Percentiles rank a stretch among this genome's conserved stretches.
phyloP scores from a whole-genome alignment of 495 filamentous ascomycete genomes.

The Xylaria palmicola region DNA sequence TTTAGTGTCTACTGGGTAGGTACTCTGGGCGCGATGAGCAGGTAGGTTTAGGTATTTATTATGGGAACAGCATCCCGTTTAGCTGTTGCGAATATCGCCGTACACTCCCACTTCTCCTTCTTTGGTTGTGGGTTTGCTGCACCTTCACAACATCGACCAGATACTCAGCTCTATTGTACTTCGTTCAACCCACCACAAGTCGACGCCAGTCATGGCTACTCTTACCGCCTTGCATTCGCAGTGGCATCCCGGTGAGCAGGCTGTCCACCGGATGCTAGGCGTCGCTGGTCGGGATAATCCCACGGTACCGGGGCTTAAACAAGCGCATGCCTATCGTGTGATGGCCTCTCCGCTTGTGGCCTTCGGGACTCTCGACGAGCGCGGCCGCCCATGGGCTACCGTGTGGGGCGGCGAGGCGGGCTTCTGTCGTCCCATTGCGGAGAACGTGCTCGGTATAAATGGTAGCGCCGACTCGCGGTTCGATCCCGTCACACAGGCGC shows the following conservation, averaged over 20 bases:
- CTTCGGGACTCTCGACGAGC: constrained; percentile 63
- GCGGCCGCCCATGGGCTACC: constrained; percentile 69
- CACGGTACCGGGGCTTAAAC: constrained; percentile 55
- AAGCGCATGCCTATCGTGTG: constrained; percentile 53
- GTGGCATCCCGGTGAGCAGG: constrained; percentile 39
- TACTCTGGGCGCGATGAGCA: too few species aligned
- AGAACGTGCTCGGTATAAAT: constrained; percentile 57
- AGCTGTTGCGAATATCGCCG: too few species aligned
- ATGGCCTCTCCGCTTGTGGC: constrained; percentile 62
- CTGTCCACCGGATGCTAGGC: constrained; percentile 32
- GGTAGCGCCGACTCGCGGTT: constrained; percentile 55
- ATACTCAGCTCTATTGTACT: not conserved
- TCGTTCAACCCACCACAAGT: not conserved
- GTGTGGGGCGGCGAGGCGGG: constrained; percentile 70
- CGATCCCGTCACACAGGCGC: constrained; percentile 60
- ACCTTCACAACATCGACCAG: too few species aligned
- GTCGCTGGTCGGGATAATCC: constrained; percentile 54
- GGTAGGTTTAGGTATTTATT: too few species aligned
- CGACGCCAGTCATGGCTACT: constrained; percentile 3
- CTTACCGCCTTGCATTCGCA: constrained; percentile 22
- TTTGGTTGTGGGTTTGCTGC: too few species aligned
- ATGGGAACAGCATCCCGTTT: not conserved
- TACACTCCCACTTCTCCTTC: too few species aligned
- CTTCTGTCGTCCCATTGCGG: constrained; percentile 58
- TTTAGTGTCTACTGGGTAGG: not conserved